Evolutionary conservation across 1,284 basidiomycete genomes (phyloP), one percentile per base, ranked within the genome.

Genomic region (Heterobasidion occidentale): DNA sequence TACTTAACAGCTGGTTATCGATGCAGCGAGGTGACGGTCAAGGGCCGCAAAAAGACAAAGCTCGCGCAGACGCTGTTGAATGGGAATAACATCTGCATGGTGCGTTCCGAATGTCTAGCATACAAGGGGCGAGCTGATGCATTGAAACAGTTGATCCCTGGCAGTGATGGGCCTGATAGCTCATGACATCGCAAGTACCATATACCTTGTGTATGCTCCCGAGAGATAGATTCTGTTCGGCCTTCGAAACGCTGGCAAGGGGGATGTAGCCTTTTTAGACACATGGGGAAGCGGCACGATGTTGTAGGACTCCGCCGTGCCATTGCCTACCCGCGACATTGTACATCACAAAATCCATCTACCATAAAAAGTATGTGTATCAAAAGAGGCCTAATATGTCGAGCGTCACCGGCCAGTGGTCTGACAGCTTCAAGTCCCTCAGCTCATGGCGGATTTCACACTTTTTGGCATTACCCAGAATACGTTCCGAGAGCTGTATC

Each of bases 11-110:
- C 17, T 14, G 19, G 17, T 8, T 19, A 15, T 9, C 15, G 6
- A 1, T 36, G 35, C 68, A 98, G 95, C 70, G 92, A 97, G 72
- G 86, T 75, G 8, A 94, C 94, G 5, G 77, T 90, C 5, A 77
- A 89, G 70, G 96, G 95, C 12, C 77, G 78, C 60, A 92, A 90
- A 68, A 86, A 84, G 71, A 97, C 90, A 9, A 81, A 86, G 59
- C 79, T 99, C 20, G 83, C 87, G 5, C 92, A 98, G 73, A 99
- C 96, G 19, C 76, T 99, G 49, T 71, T 99, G 58, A 99, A 99
- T 66, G 96, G 96, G 9, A 98, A 97, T 74, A 98, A 97, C 65
- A 98, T 99, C 57, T 95, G 94, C 68, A 97, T 99, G 88, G 95
- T 96, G 71, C 20, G 46, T 51, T 34, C 17, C 11, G 15, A 2